Conservation (phyloP, 2,329 filamentous ascomycete species). For the Torrubiellomyces zombiae region DNA sequence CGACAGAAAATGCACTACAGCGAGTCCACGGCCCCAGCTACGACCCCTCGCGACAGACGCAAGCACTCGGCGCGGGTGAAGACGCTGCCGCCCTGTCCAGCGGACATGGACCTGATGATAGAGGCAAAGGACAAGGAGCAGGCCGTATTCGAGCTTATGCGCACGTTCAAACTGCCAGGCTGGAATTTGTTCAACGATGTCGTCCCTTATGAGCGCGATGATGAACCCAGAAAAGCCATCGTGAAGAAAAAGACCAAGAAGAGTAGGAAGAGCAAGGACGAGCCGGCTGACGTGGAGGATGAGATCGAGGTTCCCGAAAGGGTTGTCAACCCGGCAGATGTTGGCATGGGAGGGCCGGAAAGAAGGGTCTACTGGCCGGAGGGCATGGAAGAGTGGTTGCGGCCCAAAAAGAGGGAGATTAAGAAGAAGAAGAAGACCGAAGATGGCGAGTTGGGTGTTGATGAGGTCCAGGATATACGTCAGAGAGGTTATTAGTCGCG, state of each 20-base stretch:
- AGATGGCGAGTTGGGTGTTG: conserved; percentile 14
- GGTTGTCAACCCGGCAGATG: conserved; percentile 45
- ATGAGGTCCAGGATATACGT: conserved; percentile 14
- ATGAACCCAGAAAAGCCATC: conserved; percentile 43
- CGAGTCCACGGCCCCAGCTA: conserved; percentile 46
- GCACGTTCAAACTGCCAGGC: conserved; percentile 68
- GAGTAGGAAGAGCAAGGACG: conserved; percentile 20
- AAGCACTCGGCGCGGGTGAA: conserved; percentile 73
- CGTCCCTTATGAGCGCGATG: conserved; percentile 56
- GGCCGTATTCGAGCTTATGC: conserved; percentile 87
- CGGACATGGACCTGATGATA: conserved; percentile 93
- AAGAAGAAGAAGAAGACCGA: conserved; percentile 25
- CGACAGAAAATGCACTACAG: conserved; percentile 96
- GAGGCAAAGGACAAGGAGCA: conserved; percentile 98
- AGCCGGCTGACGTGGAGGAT: conserved; percentile 18
- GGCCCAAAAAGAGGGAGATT: conserved; percentile 57
- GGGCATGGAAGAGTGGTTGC: conserved; percentile 80
- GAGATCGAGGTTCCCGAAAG: conserved; percentile 21
- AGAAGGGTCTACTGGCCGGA: conserved; percentile 79
- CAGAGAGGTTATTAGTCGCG: too few species aligned
- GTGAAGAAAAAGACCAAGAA: conserved; percentile 24
- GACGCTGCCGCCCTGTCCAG: conserved; percentile 64
- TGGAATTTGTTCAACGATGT: conserved; percentile 62
- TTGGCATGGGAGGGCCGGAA: conserved; percentile 74
- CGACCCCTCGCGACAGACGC: conserved; percentile 61